Percentiles rank a stretch among this genome's conserved stretches.
Evolutionary conservation across 192 early-diverging fungal species (phyloP).

Genomic region (Spinellus fusiger): DNA sequence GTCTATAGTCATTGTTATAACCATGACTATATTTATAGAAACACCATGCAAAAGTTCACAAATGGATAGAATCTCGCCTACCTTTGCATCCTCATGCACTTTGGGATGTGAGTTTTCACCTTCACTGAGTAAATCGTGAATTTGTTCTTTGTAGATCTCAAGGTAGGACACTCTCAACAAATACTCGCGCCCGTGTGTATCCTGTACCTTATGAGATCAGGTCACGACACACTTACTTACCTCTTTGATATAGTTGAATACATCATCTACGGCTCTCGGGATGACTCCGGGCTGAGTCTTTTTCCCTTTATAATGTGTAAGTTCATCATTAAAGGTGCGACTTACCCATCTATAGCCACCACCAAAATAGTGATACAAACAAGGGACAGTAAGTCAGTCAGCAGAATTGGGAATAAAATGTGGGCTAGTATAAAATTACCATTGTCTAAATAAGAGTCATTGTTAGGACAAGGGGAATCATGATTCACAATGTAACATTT

Average conservation of each 20-base stretch:
- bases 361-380: neutral
- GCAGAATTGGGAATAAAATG: too few relatives aligned
- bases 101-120: conserved; percentile 70
- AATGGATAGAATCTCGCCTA: neutral
- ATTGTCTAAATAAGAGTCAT: conserved; percentile 10
- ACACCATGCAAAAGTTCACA: neutral
- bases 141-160: conserved; percentile 96
- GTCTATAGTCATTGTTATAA: too few relatives aligned
- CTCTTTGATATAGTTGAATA: conserved; percentile 68
- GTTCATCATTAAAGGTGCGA: neutral
- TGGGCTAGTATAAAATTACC: conserved; percentile 1
- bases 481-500: neutral
- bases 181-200: conserved; percentile 53
- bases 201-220: neutral
- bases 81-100: conserved; percentile 58
- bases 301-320: conserved; percentile 37
- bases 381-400: too few relatives aligned
- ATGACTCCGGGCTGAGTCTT: conserved; percentile 71
- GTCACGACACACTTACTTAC: conserved; percentile 10
- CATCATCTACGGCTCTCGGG: conserved; percentile 68
- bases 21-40: conserved; percentile 1
- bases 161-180: conserved; percentile 91
- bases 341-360: conserved; percentile 17
- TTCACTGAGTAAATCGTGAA: conserved; percentile 84
- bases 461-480: neutral